These are phyloP conservation scores for Globisporangium polare DNA, from an alignment of 352 stramenopile genomes.

Conservation along the genomic window DNA sequence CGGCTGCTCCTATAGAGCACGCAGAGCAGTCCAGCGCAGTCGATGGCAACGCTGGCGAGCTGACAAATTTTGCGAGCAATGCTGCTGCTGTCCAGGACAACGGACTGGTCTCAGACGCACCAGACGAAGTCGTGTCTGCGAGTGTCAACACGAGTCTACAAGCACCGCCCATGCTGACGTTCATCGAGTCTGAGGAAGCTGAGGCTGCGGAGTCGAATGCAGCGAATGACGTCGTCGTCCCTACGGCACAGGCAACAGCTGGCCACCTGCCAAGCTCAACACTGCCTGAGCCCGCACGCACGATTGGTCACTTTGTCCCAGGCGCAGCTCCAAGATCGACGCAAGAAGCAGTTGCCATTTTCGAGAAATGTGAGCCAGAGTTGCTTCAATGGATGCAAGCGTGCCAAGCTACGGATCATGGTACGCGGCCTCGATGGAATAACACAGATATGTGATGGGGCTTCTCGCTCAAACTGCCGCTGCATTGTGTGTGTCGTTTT, in stretches of 20 bases:
- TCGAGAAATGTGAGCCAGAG: conserved; percentile 46
- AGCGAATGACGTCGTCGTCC: background rate
- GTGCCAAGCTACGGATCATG: conserved; percentile 26
- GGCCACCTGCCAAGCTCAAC: background rate
- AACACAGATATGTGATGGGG: background rate
- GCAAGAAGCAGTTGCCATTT: conserved; percentile 4
- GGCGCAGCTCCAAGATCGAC: background rate
- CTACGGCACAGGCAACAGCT: background rate
- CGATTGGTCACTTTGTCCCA: background rate
- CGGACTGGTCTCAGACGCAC: background rate
- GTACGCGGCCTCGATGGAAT: background rate
- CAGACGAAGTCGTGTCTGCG: background rate
- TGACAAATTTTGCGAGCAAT: background rate
- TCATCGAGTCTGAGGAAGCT: background rate
- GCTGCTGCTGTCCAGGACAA: background rate
- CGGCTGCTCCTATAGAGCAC: too few relatives aligned
- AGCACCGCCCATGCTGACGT: background rate
- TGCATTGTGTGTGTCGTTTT: background rate
- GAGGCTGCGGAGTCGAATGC: background rate
- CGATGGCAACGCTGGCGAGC: background rate
- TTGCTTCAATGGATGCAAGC: conserved; percentile 47
- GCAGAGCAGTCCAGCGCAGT: background rate
- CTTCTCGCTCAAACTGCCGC: background rate
- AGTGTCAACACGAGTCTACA: background rate
- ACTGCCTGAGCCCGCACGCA: background rate